Evolutionary conservation across 805 yeast genomes (phyloP).

Genomic region (Brettanomyces naardenensis): DNA sequence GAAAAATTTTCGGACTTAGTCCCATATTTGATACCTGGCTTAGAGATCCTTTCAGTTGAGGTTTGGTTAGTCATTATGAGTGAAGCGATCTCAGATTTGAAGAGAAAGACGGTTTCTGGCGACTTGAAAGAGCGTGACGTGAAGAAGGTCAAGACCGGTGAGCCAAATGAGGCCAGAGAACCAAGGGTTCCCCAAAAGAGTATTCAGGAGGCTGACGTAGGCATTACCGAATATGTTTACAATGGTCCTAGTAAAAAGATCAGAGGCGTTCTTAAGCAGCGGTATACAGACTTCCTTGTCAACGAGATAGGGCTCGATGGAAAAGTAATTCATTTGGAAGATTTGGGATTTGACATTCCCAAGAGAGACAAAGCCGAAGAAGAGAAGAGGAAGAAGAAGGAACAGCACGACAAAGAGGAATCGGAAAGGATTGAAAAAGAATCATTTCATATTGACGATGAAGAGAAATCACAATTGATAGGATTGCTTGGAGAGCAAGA

Average conservation of each 20-base stretch:
- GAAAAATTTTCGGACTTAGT: not conserved
- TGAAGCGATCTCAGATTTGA: no score
- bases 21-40: not conserved
- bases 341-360: constrained; percentile 56
- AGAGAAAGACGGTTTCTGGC: no score
- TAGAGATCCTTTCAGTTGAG: not conserved
- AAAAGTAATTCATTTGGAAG: constrained; percentile 64
- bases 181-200: no score
- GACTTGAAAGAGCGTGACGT: no score
- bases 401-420: constrained; percentile 24
- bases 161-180: no score
- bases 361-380: constrained; percentile 27
- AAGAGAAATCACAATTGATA: constrained; percentile 38
- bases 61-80: no score
- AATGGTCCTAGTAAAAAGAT: constrained; percentile 48
- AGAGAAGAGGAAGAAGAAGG: constrained; percentile 33
- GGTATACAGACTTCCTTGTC: constrained; percentile 90
- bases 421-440: constrained; percentile 4
- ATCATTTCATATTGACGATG: constrained; percentile 35
- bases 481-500: constrained; percentile 55
- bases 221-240: constrained; percentile 57
- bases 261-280: constrained; percentile 71
- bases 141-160: no score
- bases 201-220: constrained; percentile 73
- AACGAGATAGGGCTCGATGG: constrained; percentile 73